A percentile compares a stretch with the other conserved stretches of the same genome.
phyloP scores from a whole-genome alignment of 768 basidiomycete genomes.

The Kwoniella sp. region DNA sequence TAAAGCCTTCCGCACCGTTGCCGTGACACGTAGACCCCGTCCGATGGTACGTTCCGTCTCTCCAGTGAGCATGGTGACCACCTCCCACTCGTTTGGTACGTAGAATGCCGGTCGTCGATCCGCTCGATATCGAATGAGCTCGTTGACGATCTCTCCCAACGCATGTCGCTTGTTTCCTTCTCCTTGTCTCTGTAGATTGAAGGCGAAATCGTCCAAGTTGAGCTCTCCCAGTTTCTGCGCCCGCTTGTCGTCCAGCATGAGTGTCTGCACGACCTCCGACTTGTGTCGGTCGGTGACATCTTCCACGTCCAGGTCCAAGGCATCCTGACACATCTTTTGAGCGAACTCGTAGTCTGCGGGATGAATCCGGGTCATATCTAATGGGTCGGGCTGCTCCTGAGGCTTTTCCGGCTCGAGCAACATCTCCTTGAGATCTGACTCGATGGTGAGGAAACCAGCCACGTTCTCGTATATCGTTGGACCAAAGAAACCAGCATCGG shows the following conservation, averaged over 20 bases:
- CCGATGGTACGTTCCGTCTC: constrained; percentile 76
- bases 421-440: constrained; percentile 59
- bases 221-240: constrained; percentile 79
- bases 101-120: constrained; percentile 68
- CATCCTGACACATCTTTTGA: constrained; percentile 96
- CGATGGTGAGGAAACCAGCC: constrained; percentile 60
- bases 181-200: constrained; percentile 77
- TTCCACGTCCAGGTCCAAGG: constrained; percentile 94
- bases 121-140: constrained; percentile 72
- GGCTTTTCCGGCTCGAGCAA: constrained; percentile 60
- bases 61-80: constrained; percentile 91
- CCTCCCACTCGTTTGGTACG: constrained; percentile 67
- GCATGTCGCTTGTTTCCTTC: constrained; percentile 82
- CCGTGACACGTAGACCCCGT: constrained; percentile 68
- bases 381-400: constrained; percentile 73
- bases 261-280: constrained; percentile 76
- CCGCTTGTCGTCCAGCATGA: constrained; percentile 77
- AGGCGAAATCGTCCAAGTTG: constrained; percentile 92
- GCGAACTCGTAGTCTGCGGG: constrained; percentile 97
- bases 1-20: constrained; percentile 57
- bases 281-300: constrained; percentile 89
- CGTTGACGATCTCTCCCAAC: constrained; percentile 79
- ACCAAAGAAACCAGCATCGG: constrained; percentile 71
- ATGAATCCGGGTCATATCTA: constrained; percentile 93
- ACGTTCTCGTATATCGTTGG: constrained; percentile 89